phyloP scores from a whole-genome alignment of 139 green algal genomes.

The Auxenochlorella pyrenoidosa region DNA sequence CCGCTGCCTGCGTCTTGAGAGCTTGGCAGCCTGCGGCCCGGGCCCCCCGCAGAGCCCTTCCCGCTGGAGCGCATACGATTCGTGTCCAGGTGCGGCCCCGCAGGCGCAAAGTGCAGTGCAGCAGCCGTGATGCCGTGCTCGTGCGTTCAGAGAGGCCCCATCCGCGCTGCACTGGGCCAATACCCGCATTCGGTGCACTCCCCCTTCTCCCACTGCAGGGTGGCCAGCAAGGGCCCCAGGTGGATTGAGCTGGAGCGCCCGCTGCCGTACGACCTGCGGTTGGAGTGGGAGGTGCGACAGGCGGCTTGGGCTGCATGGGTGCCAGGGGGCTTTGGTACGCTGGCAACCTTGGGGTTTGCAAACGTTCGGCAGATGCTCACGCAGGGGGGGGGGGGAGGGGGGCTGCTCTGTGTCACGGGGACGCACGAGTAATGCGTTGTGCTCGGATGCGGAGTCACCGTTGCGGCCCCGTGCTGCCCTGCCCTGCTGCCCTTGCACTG shows the following conservation, averaged over 20 bases:
- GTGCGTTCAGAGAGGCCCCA: too few species aligned
- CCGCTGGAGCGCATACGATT: slow-evolving; percentile 7
- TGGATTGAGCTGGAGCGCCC: slow-evolving; percentile 20
- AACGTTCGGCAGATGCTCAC: too few species aligned
- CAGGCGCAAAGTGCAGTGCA: neutral
- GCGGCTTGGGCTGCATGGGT: neutral
- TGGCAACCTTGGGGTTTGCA: too few species aligned
- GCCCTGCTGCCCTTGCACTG: neutral
- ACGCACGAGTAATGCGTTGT: too few species aligned
- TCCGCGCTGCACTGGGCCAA: too few species aligned
- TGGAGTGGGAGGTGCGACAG: neutral
- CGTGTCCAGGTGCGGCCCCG: neutral
- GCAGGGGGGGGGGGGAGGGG: too few species aligned
- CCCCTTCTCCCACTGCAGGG: neutral
- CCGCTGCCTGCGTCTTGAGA: neutral
- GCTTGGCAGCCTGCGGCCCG: neutral
- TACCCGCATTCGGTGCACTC: neutral
- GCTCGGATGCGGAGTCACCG: too few species aligned
- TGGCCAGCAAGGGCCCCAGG: neutral
- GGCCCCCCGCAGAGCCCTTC: neutral
- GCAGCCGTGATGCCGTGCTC: too few species aligned
- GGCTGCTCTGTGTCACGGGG: too few species aligned
- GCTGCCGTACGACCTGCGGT: neutral
- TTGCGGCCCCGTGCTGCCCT: too few species aligned
- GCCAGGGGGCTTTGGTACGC: too few species aligned